Base-by-base conservation (phyloP, 1,284 basidiomycete species). In the Sparassis latifolia region DNA sequence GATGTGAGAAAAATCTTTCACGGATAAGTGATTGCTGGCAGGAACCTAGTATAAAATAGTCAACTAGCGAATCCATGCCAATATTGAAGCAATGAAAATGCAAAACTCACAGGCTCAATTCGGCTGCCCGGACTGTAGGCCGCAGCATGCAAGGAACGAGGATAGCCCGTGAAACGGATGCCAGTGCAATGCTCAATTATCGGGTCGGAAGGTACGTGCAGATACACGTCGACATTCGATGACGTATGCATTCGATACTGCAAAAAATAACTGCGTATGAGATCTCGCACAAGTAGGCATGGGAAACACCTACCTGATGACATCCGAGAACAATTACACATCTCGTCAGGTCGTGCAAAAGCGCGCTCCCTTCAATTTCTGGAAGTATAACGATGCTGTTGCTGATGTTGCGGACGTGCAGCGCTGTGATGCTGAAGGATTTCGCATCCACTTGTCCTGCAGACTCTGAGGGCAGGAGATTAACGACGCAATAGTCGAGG, bases 1-100 rank as follows among this genome's bases (percentile, higher is more conserved):
- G 52, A 92, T 86, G 65, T 92, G 89, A 28, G 88, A 88, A 62
- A 92, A 92, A 58, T 92, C 89, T 61, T 86, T 86, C 5, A 90
- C 79, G 2, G 70, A 53, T 4, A 72, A 58, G 53, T 72, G 67
- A 43, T 67, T 66, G 55, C 66, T 71, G 46, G 40, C n/a, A 10
- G 20, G 33, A 2, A 40, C 29, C 30, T 28, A 29, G 10, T 28
- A 33, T 37, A 3, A 40, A 20, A 33, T n/a, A 38, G 30, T 12
- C 20, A 46, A 27, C 38, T 33, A n/a, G 12, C 6, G 43, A 38
- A 37, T n/a, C 50, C 33, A 20, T 10, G 12, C 12, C 29, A 20
- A 20, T 20, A 20, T 20, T 20, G 20, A 20, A 20, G 20, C 20
- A 20, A 20, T 20, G 20, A 20, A 20, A 20, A 20, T 20, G 43